A percentile compares a stretch with the other conserved stretches of the same genome.
phyloP scores from a whole-genome alignment of 169 alveolate species.

The Cyclospora cayetanensis region DNA sequence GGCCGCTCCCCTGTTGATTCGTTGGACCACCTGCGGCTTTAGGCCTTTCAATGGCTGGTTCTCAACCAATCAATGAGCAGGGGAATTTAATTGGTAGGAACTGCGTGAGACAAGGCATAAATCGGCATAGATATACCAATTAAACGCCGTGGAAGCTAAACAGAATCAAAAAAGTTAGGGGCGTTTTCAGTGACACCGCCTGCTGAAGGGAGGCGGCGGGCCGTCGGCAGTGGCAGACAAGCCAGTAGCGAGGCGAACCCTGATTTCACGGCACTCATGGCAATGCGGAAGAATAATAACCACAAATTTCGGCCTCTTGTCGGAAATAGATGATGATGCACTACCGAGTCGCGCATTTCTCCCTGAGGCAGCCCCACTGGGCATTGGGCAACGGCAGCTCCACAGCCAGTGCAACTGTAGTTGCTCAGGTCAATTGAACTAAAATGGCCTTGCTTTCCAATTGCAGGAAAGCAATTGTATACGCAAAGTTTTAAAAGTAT shows the following conservation, averaged over 20 bases:
- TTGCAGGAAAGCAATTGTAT: too few species aligned
- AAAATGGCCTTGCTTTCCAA: too few species aligned
- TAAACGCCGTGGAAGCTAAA: neutral
- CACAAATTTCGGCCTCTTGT: neutral
- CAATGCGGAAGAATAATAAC: neutral
- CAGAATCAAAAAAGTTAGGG: neutral
- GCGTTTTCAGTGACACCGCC: constrained; percentile 4
- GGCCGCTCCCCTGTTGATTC: neutral
- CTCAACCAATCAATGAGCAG: neutral
- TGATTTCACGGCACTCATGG: constrained; percentile 11
- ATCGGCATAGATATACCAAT: neutral
- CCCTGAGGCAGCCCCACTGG: constrained; percentile 62
- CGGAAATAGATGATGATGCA: constrained; percentile 25
- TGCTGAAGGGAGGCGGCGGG: constrained; percentile 62
- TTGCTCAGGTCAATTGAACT: too few species aligned
- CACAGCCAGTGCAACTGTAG: too few species aligned
- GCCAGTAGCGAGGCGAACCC: constrained; percentile 37
- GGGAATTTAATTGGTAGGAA: neutral
- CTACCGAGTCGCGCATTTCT: constrained; percentile 24
- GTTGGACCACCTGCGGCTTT: too few species aligned
- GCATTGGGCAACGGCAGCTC: too few species aligned
- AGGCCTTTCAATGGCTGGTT: constrained; percentile 27
- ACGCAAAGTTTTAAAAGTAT: too few species aligned
- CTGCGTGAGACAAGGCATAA: constrained; percentile 11
- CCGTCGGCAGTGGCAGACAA: constrained; percentile 66